Conservation (phyloP, 2,329 filamentous ascomycete genomes). For the Sclerotinia nivalis region DNA sequence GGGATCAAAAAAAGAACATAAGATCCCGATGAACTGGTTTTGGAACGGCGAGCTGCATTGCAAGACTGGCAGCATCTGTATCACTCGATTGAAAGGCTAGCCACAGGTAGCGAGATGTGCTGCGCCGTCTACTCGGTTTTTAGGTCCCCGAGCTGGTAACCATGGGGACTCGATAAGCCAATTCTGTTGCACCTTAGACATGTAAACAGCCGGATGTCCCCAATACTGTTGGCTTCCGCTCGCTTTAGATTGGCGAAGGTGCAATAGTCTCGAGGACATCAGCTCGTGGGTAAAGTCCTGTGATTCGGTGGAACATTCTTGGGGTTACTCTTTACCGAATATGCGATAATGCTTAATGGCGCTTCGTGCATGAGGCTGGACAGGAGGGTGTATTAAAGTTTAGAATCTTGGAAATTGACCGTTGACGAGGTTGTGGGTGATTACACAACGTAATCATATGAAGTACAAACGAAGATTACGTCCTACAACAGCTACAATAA, state of each 20-base stretch:
- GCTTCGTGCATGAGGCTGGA: constrained; percentile 12
- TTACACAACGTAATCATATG: constrained; percentile 18
- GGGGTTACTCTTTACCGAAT: constrained; percentile 11
- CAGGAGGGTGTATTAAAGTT: neutral
- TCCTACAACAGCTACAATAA: constrained; percentile 21
- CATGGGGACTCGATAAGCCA: constrained; percentile 19
- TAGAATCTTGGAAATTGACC: constrained; percentile 2
- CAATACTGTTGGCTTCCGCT: constrained; percentile 24
- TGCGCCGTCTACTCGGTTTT: constrained; percentile 26
- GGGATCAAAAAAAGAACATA: constrained; percentile 11
- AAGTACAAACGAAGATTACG: constrained; percentile 23
- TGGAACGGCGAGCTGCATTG: constrained; percentile 24
- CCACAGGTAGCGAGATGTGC: constrained; percentile 22
- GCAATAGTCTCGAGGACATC: constrained; percentile 22
- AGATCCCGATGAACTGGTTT: constrained; percentile 25
- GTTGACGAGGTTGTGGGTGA: constrained; percentile 20
- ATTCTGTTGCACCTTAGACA: constrained; percentile 22
- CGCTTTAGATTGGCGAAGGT: constrained; percentile 25
- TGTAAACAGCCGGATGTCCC: constrained; percentile 23
- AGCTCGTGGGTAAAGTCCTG: constrained; percentile 19
- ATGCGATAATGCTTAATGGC: constrained; percentile 21
- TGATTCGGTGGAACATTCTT: constrained; percentile 13
- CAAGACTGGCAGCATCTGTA: constrained; percentile 22
- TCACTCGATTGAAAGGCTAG: constrained; percentile 18
- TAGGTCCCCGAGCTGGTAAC: constrained; percentile 26